Evolutionary conservation across 2,329 filamentous ascomycete genomes (phyloP).

Genomic region (Fusarium protoensiforme): DNA sequence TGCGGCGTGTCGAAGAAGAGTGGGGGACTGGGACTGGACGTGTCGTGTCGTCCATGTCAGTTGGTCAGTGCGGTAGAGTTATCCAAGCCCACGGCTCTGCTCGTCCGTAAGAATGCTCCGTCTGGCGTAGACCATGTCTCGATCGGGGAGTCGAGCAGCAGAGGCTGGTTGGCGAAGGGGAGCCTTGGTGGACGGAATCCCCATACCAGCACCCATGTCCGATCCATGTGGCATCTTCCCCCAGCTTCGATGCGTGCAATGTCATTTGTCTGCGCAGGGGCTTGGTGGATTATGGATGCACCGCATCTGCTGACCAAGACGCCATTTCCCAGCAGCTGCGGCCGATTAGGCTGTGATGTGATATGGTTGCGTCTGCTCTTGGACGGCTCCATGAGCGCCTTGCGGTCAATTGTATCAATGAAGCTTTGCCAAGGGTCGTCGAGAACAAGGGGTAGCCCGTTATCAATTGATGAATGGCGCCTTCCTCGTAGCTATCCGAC

Average conservation of each 20-base stretch:
- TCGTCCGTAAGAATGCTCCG: background rate
- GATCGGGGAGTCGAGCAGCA: background rate
- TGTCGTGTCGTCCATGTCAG: background rate
- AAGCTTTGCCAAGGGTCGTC: conserved; percentile 7
- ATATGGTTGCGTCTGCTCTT: conserved; percentile 5
- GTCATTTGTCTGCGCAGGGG: conserved; percentile 21
- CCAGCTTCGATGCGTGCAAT: conserved; percentile 17
- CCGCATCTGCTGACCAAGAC: conserved; percentile 17
- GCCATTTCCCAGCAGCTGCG: conserved; percentile 2
- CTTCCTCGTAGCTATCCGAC: background rate
- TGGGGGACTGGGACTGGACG: background rate
- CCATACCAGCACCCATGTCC: conserved; percentile 31
- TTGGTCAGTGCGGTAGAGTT: conserved; percentile 11
- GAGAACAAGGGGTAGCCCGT: conserved; percentile 2
- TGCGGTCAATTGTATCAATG: background rate
- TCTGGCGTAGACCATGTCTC: background rate
- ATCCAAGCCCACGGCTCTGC: background rate
- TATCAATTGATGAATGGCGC: background rate
- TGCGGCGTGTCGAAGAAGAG: background rate
- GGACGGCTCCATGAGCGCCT: background rate
- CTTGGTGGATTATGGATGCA: background rate
- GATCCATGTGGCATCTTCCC: conserved; percentile 30
- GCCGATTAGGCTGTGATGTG: conserved; percentile 5
- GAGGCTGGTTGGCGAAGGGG: background rate
- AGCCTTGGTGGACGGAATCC: conserved; percentile 8